phyloP scores from a whole-genome alignment of 805 yeast genomes.

The Pichia paraexigua region DNA sequence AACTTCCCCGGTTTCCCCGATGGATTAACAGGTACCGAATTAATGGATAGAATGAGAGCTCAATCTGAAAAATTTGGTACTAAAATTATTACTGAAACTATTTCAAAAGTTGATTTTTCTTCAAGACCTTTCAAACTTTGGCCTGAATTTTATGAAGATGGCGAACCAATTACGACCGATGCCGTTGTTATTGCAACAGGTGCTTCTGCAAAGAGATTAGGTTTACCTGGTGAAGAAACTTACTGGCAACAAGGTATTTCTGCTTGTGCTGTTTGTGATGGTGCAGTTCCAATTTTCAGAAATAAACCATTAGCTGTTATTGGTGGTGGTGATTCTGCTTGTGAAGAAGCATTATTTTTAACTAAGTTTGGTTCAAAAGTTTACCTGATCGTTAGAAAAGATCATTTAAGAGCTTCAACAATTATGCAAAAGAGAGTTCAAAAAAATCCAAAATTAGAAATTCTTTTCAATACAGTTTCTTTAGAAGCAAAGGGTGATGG shows the following conservation, averaged over 20 bases:
- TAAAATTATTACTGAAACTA: slow-evolving; percentile 89
- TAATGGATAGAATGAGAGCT: slow-evolving; percentile 91
- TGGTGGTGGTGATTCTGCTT: slow-evolving; percentile 99
- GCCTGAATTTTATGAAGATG: slow-evolving; percentile 93
- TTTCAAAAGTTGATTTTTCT: slow-evolving; percentile 84
- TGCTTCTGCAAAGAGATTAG: slow-evolving; percentile 93
- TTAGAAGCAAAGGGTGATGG: slow-evolving; percentile 93
- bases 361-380: slow-evolving; percentile 98
- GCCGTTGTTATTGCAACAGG: slow-evolving; percentile 94
- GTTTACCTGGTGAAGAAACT: slow-evolving; percentile 90
- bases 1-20: slow-evolving; percentile 98
- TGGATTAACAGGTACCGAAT: slow-evolving; percentile 76
- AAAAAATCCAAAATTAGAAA: slow-evolving; percentile 81
- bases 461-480: slow-evolving; percentile 79
- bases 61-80: slow-evolving; percentile 89
- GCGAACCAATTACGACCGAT: slow-evolving; percentile 85
- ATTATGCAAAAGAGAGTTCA: slow-evolving; percentile 94
- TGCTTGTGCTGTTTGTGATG: slow-evolving; percentile 99
- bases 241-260: slow-evolving; percentile 99
- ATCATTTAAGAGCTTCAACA: slow-evolving; percentile 86
- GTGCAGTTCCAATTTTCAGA: slow-evolving; percentile 98
- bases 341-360: slow-evolving; percentile 95
- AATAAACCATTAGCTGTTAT: slow-evolving; percentile 95
- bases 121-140: slow-evolving; percentile 90
- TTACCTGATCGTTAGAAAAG: slow-evolving; percentile 87